Evolutionary conservation across 805 yeast genomes (phyloP), one percentile per base, ranked within the genome.

Genomic region (Cyberlindnera euphorbiiphila): DNA sequence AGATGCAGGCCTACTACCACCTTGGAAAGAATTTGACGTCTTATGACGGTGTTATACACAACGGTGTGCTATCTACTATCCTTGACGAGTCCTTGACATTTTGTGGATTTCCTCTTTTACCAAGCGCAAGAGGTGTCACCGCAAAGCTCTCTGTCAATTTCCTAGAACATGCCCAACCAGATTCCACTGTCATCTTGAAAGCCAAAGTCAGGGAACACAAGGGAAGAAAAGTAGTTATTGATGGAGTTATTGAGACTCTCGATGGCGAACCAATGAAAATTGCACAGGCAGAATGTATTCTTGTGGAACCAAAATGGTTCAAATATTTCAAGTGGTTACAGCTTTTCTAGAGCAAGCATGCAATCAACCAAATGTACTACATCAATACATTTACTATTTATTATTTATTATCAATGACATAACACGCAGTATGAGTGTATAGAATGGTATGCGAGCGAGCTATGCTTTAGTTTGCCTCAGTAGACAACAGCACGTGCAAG

Each of bases 281-380:
- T 34, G 94, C 91, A 0, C 61, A 67, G 12, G 88, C 87, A 0
- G 64, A 62, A 22, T 84, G 94, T 58, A 63, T 85, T 2, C 65
- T 87, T 43, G 93, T 87, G 2, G 95, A 87, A 54, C 96, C 96
- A 4, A 78, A 69, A 50, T 87, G 96, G 95, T 85, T 85, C 62
- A 81, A 76, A 53, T 85, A 78, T 53, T 62, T 85, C 37, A 56
- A 59, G 9, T 75, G 82, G 81, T 60, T 75, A 14, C 69, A 70
- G 18, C 42, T 69, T 15, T 69, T 70, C 37, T 54, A 39, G 36
- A 31, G 7, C 5, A 20, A 19, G 16, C 30, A 22, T 11, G 10
- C n/a, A n/a, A n/a, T n/a, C n/a, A n/a, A n/a, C n/a, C n/a, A n/a
- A n/a, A n/a, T n/a, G n/a, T n/a, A n/a, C n/a, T n/a, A n/a, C n/a